Conservation (phyloP, 2,329 filamentous ascomycete genomes). For the Aspergillus pseudoglaucus region DNA sequence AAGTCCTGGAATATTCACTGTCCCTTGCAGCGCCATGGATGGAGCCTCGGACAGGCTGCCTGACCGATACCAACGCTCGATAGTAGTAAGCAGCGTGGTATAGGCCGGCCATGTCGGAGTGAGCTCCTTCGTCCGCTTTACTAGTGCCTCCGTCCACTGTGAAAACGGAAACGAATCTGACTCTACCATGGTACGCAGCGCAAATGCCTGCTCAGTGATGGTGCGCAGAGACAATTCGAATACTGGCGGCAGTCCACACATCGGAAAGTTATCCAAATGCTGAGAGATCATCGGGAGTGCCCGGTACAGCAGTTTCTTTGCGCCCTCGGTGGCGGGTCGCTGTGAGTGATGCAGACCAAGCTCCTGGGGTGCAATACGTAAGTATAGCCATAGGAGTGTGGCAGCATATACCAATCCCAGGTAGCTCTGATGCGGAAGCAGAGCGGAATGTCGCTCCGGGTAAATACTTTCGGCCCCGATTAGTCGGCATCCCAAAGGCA, state of each 20-base stretch:
- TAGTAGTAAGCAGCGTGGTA: constrained; percentile 21
- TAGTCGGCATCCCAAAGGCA: constrained; percentile 31
- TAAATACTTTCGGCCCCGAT: constrained; percentile 32
- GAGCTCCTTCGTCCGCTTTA: constrained; percentile 22
- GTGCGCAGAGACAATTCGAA: constrained; percentile 32
- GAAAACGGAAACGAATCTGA: constrained; percentile 28
- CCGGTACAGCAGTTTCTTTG: constrained; percentile 32
- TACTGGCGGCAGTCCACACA: constrained; percentile 31
- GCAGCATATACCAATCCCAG: constrained; percentile 31
- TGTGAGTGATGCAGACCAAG: constrained; percentile 24
- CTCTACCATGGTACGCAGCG: constrained; percentile 23
- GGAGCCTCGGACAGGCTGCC: constrained; percentile 9
- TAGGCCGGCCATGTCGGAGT: constrained; percentile 29
- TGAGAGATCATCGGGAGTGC: constrained; percentile 30
- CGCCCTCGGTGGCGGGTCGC: constrained; percentile 27
- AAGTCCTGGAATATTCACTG: not conserved
- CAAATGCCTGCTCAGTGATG: constrained; percentile 29
- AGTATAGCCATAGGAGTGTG: constrained; percentile 30
- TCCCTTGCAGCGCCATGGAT: constrained; percentile 5
- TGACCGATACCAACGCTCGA: constrained; percentile 23
- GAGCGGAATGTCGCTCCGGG: constrained; percentile 28
- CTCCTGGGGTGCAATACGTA: constrained; percentile 26
- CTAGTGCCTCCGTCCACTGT: constrained; percentile 28
- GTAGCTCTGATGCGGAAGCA: constrained; percentile 37
- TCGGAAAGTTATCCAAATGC: constrained; percentile 32